These are phyloP conservation scores for Chrysophaeum taylorii DNA, from an alignment of 352 stramenopile species.

Conservation along the genomic window DNA sequence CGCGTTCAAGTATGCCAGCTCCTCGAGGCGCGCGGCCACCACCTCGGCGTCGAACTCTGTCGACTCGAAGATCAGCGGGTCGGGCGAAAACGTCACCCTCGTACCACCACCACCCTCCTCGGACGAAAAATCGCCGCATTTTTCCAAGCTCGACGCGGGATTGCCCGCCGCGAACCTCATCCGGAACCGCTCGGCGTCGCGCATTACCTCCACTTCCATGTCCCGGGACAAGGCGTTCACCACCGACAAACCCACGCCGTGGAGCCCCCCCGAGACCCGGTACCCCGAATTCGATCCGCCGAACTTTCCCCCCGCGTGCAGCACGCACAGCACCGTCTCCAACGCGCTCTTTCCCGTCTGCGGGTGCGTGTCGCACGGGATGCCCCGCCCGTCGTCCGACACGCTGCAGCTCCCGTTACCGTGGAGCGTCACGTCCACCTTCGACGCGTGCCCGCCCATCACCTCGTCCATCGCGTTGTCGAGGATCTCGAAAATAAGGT, in stretches of 20 bases:
- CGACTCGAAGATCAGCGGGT: conserved; percentile 60
- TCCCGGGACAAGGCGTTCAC: conserved; percentile 59
- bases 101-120: conserved; percentile 34
- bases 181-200: conserved; percentile 34
- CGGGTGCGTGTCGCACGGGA: conserved; percentile 48
- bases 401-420: conserved; percentile 47
- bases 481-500: conserved; percentile 64
- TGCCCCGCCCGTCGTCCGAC: conserved; percentile 59
- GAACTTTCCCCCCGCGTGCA: conserved; percentile 68
- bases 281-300: conserved; percentile 47
- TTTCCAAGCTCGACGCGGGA: conserved; percentile 28
- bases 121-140: neutral
- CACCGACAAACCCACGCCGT: conserved; percentile 61
- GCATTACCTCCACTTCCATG: conserved; percentile 46
- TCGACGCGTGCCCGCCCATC: conserved; percentile 52
- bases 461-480: conserved; percentile 69
- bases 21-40: conserved; percentile 50
- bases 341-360: conserved; percentile 50
- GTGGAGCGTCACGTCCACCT: conserved; percentile 49
- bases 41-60: conserved; percentile 41
- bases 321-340: conserved; percentile 62
- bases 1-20: conserved; percentile 71
- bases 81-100: conserved; percentile 49
- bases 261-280: conserved; percentile 58
- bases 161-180: conserved; percentile 52